Conservation (phyloP, 305 asterid species). For the Withania somnifera region DNA sequence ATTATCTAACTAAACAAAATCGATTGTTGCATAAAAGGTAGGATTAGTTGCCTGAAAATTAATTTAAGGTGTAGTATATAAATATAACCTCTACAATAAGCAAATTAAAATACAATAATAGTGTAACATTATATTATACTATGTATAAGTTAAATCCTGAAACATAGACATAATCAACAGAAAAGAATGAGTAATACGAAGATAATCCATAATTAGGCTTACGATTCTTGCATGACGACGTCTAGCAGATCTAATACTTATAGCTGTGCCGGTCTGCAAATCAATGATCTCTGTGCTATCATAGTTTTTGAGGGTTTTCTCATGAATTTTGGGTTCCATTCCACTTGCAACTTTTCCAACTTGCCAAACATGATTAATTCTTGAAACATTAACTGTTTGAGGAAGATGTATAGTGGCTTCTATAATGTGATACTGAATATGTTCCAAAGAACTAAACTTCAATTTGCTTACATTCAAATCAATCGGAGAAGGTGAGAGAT, state of each 20-base stretch:
- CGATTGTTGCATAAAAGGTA: background rate
- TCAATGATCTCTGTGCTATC: conserved; percentile 29
- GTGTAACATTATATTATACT: background rate
- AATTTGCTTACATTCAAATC: conserved; percentile 17
- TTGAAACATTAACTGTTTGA: conserved; percentile 12
- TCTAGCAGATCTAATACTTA: conserved; percentile 1
- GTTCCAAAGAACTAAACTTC: background rate
- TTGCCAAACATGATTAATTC: conserved; percentile 46
- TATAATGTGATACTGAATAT: conserved; percentile 13
- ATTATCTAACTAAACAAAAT: background rate
- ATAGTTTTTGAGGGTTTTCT: conserved; percentile 14
- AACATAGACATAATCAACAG: background rate
- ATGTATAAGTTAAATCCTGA: background rate
- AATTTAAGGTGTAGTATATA: too few species aligned
- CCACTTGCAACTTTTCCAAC: conserved; percentile 19
- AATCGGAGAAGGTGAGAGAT: conserved; percentile 12
- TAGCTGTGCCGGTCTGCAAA: conserved; percentile 5
- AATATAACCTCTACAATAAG: background rate
- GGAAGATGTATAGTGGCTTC: conserved; percentile 26
- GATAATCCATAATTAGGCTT: background rate
- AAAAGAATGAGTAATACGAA: background rate
- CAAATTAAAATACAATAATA: background rate
- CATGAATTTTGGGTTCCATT: conserved; percentile 25
- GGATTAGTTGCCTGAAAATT: background rate
- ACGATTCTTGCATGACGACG: conserved; percentile 29